Conservation (phyloP, 2,329 filamentous ascomycete species). For the Cytospora paraplurivora region DNA sequence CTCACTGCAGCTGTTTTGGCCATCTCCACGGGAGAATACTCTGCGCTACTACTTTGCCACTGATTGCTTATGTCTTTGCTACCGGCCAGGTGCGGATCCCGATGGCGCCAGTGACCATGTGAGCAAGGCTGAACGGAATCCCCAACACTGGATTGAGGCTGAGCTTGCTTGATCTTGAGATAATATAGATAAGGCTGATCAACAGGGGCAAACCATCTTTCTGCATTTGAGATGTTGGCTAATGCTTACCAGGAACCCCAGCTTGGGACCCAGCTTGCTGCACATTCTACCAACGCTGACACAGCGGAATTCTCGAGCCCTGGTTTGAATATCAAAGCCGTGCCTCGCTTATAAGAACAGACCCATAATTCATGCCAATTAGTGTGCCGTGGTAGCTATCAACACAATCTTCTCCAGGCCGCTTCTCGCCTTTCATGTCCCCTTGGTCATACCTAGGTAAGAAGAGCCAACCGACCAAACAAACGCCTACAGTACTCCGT, state of each 20-base stretch:
- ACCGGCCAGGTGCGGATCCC: background rate
- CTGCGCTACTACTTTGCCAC: background rate
- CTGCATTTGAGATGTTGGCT: background rate
- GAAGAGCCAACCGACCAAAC: background rate
- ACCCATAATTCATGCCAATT: background rate
- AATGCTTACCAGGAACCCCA: background rate
- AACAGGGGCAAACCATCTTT: background rate
- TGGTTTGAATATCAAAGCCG: too few species aligned
- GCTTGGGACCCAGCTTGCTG: background rate
- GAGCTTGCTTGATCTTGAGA: background rate
- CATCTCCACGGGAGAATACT: background rate
- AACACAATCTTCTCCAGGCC: background rate
- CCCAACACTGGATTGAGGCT: background rate
- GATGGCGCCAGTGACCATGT: background rate
- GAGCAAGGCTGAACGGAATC: background rate
- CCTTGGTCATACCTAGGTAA: background rate
- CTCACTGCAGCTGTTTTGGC: background rate
- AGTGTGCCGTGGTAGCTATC: background rate
- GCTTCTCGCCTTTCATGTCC: background rate
- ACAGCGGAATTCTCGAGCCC: too few species aligned
- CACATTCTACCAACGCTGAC: background rate
- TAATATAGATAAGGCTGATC: background rate
- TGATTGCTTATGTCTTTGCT: background rate
- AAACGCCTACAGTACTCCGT: background rate
- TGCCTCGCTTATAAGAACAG: background rate